Evolutionary conservation across 78 protist species (phyloP).

Genomic region (Dictyostelium brefeldianum): DNA sequence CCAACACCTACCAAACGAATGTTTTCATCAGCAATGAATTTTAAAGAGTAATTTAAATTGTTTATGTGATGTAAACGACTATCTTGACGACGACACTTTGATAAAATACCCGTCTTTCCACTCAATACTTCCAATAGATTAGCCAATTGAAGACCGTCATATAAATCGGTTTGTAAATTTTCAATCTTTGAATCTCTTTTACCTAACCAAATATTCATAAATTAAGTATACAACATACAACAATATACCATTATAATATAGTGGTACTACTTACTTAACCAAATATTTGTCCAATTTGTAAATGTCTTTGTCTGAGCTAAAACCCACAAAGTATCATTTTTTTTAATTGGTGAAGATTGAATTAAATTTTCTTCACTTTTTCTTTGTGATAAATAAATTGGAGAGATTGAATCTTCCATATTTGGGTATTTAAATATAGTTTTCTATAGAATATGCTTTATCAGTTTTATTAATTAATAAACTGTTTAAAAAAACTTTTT

Average conservation of each 20-base stretch:
- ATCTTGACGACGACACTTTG: not conserved
- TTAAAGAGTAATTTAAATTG: conserved; percentile 50
- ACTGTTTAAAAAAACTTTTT: too few species aligned
- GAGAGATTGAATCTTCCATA: not conserved
- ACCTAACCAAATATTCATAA: conserved; percentile 76
- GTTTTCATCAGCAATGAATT: conserved; percentile 43
- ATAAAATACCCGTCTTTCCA: conserved; percentile 32
- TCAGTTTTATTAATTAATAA: too few species aligned
- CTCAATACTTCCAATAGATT: conserved; percentile 84
- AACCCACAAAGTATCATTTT: conserved; percentile 12
- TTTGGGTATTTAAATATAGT: too few species aligned
- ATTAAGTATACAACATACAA: too few species aligned
- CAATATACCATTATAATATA: too few species aligned
- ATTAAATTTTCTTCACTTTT: not conserved
- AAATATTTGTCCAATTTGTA: too few species aligned
- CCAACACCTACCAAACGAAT: conserved; percentile 67
- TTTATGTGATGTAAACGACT: conserved; percentile 54
- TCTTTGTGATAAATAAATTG: not conserved
- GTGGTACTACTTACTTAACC: too few species aligned
- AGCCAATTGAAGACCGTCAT: conserved; percentile 84
- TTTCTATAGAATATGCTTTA: too few species aligned
- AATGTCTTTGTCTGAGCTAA: not conserved
- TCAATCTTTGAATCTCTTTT: conserved; percentile 55
- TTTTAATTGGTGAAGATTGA: not conserved
- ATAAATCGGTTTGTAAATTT: conserved; percentile 78